These are phyloP conservation scores for Penicillium janthinellum DNA, from an alignment of 2,329 filamentous ascomycete genomes.

Conservation along the genomic window DNA sequence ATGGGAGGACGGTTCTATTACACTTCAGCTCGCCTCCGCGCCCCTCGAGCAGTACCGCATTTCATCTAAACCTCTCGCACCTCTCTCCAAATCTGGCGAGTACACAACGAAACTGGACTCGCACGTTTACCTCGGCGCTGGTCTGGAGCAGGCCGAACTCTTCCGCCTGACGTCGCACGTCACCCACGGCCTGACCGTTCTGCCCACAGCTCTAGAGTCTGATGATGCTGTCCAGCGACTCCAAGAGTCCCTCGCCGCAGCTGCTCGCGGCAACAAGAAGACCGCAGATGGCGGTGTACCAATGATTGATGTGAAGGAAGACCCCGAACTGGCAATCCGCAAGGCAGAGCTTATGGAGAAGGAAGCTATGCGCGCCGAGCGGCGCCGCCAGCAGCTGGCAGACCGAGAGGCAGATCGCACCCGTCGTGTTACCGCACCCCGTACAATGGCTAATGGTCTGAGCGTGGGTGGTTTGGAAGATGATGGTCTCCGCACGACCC, in stretches of 20 bases:
- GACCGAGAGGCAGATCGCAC: conserved; percentile 59
- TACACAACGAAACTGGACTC: conserved; percentile 61
- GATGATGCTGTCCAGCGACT: conserved; percentile 64
- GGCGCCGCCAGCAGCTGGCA: conserved; percentile 58
- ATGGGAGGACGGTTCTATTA: conserved; percentile 69
- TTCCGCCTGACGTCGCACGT: conserved; percentile 65
- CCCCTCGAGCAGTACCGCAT: conserved; percentile 63
- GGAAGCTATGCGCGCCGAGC: conserved; percentile 57
- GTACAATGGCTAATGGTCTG: conserved; percentile 53
- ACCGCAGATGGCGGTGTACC: conserved; percentile 56
- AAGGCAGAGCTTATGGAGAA: conserved; percentile 62
- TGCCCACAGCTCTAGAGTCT: conserved; percentile 57
- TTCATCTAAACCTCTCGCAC: conserved; percentile 59
- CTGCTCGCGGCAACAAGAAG: conserved; percentile 55
- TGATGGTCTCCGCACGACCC: conserved; percentile 49
- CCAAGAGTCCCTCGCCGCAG: conserved; percentile 62
- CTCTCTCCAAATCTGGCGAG: conserved; percentile 54
- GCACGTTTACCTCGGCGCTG: conserved; percentile 65
- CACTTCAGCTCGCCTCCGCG: conserved; percentile 65
- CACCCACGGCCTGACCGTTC: conserved; percentile 60
- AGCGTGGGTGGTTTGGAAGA: conserved; percentile 61
- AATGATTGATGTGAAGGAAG: conserved; percentile 61
- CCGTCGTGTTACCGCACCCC: conserved; percentile 48
- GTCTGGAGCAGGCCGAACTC: conserved; percentile 58
- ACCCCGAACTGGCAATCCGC: conserved; percentile 63